Conservation (phyloP, 805 yeast species). For the Myxozyma monticola region DNA sequence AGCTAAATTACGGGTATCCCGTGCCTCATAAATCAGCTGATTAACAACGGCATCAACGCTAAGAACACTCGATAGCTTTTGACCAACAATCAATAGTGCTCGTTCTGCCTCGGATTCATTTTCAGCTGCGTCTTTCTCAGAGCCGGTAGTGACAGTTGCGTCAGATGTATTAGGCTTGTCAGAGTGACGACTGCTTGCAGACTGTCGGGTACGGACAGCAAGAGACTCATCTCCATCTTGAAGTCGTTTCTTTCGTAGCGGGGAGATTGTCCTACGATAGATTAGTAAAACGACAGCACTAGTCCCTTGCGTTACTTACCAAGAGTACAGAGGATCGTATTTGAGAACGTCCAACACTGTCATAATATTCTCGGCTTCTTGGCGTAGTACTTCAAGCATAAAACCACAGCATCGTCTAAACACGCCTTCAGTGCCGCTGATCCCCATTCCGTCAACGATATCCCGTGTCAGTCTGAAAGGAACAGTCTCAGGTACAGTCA, state of each 20-base stretch:
- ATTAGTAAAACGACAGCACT: neutral
- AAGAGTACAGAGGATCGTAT: constrained; percentile 90
- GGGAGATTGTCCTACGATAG: constrained; percentile 57
- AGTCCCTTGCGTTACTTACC: constrained; percentile 47
- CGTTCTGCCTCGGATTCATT: constrained; percentile 73
- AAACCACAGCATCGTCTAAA: constrained; percentile 73
- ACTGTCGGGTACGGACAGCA: neutral
- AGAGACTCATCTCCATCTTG: constrained; percentile 10
- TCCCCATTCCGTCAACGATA: constrained; percentile 89
- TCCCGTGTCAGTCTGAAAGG: constrained; percentile 92
- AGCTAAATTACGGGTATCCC: constrained; percentile 64
- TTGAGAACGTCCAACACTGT: constrained; percentile 81
- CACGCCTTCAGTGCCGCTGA: constrained; percentile 77
- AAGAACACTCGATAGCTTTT: constrained; percentile 68
- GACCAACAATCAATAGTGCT: constrained; percentile 71
- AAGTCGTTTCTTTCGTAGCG: constrained; percentile 43
- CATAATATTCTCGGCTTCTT: constrained; percentile 65
- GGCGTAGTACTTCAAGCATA: constrained; percentile 65
- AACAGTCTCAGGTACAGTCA: constrained; percentile 88
- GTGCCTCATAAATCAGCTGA: constrained; percentile 76
- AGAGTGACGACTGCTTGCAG: neutral
- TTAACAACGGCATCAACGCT: constrained; percentile 83
- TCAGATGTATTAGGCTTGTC: neutral
- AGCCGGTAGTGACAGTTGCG: neutral
- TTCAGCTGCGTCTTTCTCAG: constrained; percentile 27